Percentiles rank a stretch among this genome's conserved stretches.
Conservation (phyloP, 176 grass and related monocot genomes). For the Pontederia paniculata region DNA sequence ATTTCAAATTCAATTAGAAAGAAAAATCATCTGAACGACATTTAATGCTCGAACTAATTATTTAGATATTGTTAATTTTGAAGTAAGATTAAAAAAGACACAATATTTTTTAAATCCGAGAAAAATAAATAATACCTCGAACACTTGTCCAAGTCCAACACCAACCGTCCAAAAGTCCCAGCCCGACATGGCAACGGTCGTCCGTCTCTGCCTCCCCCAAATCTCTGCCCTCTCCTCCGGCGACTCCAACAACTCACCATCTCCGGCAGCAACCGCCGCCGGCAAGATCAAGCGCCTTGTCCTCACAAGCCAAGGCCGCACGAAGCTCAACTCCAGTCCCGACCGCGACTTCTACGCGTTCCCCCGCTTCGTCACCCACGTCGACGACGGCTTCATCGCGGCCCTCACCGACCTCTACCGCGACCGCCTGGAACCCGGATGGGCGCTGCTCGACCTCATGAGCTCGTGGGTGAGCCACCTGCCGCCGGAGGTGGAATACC, state of each 20-base stretch:
- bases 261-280: constrained; percentile 13
- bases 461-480: constrained; percentile 98
- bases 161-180: no score
- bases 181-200: constrained; percentile 1
- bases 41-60: no score
- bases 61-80: no score
- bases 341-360: constrained; percentile 81
- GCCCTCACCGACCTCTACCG: constrained; percentile 62
- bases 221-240: constrained; percentile 12
- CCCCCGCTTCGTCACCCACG: constrained; percentile 83
- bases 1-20: no score
- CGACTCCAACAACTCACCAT: constrained; percentile 9
- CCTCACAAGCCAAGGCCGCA: constrained; percentile 52
- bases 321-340: constrained; percentile 53
- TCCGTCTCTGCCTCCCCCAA: background rate
- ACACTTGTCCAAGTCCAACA: no score
- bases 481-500: constrained; percentile 38
- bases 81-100: no score
- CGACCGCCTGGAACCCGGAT: constrained; percentile 33
- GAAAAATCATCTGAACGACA: no score
- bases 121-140: no score
- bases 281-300: constrained; percentile 59
- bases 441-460: constrained; percentile 79
- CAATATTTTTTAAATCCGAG: no score
- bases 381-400: constrained; percentile 68